Evolutionary conservation across 306 rosid species (phyloP).

Genomic region (Alnus rubra): DNA sequence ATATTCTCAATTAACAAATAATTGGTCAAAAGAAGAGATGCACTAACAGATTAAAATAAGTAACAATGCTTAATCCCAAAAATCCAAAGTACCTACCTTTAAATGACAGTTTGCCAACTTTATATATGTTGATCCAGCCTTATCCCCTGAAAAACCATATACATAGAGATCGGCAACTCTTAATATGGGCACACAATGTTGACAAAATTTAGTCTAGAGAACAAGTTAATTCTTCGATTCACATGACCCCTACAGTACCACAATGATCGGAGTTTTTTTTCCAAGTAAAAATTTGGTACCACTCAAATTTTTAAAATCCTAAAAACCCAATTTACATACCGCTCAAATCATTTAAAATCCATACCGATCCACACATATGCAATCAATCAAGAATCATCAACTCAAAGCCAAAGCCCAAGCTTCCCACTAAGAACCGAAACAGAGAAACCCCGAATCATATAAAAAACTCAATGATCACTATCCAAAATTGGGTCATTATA

Average conservation of each 20-base stretch:
- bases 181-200: conserved; percentile 10
- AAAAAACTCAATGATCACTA: not conserved
- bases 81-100: conserved; percentile 52
- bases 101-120: conserved; percentile 82
- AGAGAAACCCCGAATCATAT: not conserved
- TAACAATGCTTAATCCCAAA: conserved; percentile 13
- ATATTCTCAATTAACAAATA: conserved; percentile 1
- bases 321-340: no score
- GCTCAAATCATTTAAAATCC: not conserved
- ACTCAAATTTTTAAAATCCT: no score
- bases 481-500: not conserved
- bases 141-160: conserved; percentile 67
- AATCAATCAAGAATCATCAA: not conserved
- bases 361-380: not conserved
- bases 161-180: conserved; percentile 23
- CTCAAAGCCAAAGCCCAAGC: conserved; percentile 1
- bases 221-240: not conserved
- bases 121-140: conserved; percentile 69
- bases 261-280: not conserved
- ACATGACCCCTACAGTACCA: not conserved
- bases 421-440: not conserved
- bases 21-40: not conserved
- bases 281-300: no score
- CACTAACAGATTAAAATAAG: not conserved
- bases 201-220: not conserved